A percentile compares a stretch with the other conserved stretches of the same genome.
These are phyloP conservation scores for Spizellomyces punctatus DNA, from an alignment of 192 early-diverging fungal genomes.

Conservation along the genomic window DNA sequence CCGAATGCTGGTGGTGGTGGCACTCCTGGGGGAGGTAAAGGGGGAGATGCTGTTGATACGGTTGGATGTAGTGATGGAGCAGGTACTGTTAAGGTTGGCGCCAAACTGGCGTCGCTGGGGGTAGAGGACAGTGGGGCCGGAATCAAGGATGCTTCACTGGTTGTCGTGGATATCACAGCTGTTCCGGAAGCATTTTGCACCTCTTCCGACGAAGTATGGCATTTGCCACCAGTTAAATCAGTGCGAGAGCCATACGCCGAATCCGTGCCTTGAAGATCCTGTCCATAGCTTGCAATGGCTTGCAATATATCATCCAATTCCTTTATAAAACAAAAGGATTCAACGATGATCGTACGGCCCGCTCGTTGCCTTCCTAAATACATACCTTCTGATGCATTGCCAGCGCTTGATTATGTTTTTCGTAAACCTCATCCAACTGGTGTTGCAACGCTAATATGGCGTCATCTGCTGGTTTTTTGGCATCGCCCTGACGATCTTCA, in stretches of 20 bases:
- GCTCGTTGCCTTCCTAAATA: too few species aligned
- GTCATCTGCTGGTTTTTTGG: not conserved
- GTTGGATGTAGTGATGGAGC: conserved; percentile 31
- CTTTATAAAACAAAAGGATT: not conserved
- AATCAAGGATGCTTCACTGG: too few species aligned
- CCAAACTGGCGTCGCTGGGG: conserved; percentile 27
- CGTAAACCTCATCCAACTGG: conserved; percentile 1
- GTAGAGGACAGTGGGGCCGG: conserved; percentile 14
- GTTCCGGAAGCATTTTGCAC: too few species aligned
- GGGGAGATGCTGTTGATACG: conserved; percentile 18
- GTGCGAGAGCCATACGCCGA: not conserved
- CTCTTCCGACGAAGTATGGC: not conserved
- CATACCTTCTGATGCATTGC: conserved; percentile 16
- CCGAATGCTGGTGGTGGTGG: conserved; percentile 32
- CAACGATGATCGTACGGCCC: too few species aligned
- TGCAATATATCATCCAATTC: conserved; percentile 15
- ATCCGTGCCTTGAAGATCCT: not conserved
- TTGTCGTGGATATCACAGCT: too few species aligned
- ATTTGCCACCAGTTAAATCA: not conserved
- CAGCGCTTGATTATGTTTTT: conserved; percentile 10
- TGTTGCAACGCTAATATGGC: not conserved
- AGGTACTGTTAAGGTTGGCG: not conserved
- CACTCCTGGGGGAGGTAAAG: conserved; percentile 33
- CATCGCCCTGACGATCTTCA: too few species aligned
- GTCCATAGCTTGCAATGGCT: not conserved